These are phyloP conservation scores for Hsuehochloa calcarea DNA, from an alignment of 176 grass and related monocot species.

Conservation along the genomic window DNA sequence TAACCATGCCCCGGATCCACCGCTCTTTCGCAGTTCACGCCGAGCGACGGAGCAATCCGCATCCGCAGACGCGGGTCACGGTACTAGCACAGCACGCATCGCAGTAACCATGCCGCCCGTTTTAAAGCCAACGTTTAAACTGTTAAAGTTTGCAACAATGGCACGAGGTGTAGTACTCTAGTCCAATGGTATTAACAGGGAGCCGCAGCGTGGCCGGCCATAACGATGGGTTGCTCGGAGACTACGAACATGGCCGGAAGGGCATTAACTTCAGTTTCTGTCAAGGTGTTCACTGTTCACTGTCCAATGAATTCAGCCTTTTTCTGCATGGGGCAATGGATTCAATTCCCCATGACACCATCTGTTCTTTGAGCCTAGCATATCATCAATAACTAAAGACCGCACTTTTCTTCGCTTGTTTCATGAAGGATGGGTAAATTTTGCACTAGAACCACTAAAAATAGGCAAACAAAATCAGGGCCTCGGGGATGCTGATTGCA, in stretches of 20 bases:
- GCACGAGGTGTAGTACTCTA: background rate
- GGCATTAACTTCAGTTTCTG: slow-evolving; percentile 29
- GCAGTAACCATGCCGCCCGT: background rate
- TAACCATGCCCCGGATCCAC: background rate
- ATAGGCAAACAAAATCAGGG: background rate
- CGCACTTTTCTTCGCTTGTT: background rate
- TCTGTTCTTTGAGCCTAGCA: background rate
- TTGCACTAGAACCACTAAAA: background rate
- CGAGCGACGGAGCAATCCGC: background rate
- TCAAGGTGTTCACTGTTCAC: slow-evolving; percentile 22
- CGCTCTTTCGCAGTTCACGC: background rate
- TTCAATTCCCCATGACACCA: background rate
- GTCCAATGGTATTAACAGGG: background rate
- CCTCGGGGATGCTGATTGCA: slow-evolving; percentile 22
- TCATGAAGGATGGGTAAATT: background rate
- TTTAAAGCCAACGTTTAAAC: background rate
- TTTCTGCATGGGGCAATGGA: background rate
- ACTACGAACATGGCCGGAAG: background rate
- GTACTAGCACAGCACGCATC: background rate
- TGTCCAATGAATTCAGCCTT: background rate
- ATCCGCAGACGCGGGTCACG: background rate
- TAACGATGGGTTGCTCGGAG: background rate
- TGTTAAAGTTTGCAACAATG: background rate
- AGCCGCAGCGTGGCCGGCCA: no score
- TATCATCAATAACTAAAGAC: background rate